Evolutionary conservation across 106 monocot species (phyloP).

Genomic region (Narthecium ossifragum): DNA sequence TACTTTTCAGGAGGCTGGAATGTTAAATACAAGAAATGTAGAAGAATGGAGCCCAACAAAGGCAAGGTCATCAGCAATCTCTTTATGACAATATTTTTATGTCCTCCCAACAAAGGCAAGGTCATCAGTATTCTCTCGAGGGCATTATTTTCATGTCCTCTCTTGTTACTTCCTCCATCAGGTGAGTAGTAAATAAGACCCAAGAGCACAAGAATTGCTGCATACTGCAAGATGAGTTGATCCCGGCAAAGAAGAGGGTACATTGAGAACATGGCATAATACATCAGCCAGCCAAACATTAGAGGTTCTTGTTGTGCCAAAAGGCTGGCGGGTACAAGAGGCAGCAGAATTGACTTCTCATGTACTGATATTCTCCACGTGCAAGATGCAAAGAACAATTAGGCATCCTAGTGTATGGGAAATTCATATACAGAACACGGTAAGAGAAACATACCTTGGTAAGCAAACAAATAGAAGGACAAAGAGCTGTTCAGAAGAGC

Average conservation of each 20-base stretch:
- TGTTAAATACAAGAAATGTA: constrained; percentile 50
- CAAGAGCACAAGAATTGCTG: constrained; percentile 62
- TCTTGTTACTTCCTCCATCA: constrained; percentile 4
- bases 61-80: constrained; percentile 24
- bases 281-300: constrained; percentile 55
- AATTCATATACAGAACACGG: no score
- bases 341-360: constrained; percentile 91
- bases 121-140: constrained; percentile 23
- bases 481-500: constrained; percentile 83
- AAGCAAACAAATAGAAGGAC: constrained; percentile 90
- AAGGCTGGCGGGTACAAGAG: constrained; percentile 92
- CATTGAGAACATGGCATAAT: constrained; percentile 77
- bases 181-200: constrained; percentile 43
- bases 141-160: constrained; percentile 7
- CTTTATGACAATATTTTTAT: constrained; percentile 8
- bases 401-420: no score
- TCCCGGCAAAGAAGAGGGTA: constrained; percentile 83
- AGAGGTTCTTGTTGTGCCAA: constrained; percentile 68
- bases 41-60: constrained; percentile 27
- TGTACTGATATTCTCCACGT: constrained; percentile 59
- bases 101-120: constrained; percentile 20
- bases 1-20: constrained; percentile 64
- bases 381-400: background rate
- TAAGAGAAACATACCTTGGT: constrained; percentile 54
- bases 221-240: constrained; percentile 62